Evolutionary conservation across 805 yeast species (phyloP).

Genomic region (Deakozyma indianensis): DNA sequence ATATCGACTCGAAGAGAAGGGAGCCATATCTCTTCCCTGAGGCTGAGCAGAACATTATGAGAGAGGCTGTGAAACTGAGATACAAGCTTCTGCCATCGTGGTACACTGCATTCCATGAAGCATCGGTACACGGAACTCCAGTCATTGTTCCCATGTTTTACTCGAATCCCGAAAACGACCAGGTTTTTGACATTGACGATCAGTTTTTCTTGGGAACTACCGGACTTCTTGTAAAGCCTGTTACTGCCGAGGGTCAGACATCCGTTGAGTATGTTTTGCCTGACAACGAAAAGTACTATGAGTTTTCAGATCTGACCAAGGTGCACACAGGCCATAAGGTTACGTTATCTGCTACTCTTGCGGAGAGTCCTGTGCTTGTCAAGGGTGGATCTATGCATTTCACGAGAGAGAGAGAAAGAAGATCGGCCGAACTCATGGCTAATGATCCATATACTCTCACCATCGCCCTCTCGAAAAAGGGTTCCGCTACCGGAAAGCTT

Average conservation of each 20-base stretch:
- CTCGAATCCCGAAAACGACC: slow-evolving; percentile 21
- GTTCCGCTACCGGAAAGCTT: slow-evolving; percentile 40
- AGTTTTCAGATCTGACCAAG: slow-evolving; percentile 13
- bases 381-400: slow-evolving; percentile 70
- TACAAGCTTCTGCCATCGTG: slow-evolving; percentile 64
- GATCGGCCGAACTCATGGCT: slow-evolving; percentile 63
- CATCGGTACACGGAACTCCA: slow-evolving; percentile 51
- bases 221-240: slow-evolving; percentile 70
- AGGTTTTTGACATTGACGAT: slow-evolving; percentile 53
- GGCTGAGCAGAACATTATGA: slow-evolving; percentile 49
- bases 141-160: slow-evolving; percentile 31
- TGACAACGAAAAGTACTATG: slow-evolving; percentile 23
- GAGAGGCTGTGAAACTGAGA: slow-evolving; percentile 59
- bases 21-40: slow-evolving; percentile 86
- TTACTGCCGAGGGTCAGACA: slow-evolving; percentile 38
- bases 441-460: slow-evolving; percentile 71
- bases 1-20: slow-evolving; percentile 79
- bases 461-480: slow-evolving; percentile 36
- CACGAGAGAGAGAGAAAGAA: slow-evolving; percentile 58
- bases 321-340: slow-evolving; percentile 8
- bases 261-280: slow-evolving; percentile 37
- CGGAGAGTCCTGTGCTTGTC: slow-evolving; percentile 54
- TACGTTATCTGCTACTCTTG: slow-evolving; percentile 30
- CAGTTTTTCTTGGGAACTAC: slow-evolving; percentile 64
- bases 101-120: slow-evolving; percentile 63